phyloP scores from a whole-genome alignment of 805 yeast species.

The Barnettozyma californica region DNA sequence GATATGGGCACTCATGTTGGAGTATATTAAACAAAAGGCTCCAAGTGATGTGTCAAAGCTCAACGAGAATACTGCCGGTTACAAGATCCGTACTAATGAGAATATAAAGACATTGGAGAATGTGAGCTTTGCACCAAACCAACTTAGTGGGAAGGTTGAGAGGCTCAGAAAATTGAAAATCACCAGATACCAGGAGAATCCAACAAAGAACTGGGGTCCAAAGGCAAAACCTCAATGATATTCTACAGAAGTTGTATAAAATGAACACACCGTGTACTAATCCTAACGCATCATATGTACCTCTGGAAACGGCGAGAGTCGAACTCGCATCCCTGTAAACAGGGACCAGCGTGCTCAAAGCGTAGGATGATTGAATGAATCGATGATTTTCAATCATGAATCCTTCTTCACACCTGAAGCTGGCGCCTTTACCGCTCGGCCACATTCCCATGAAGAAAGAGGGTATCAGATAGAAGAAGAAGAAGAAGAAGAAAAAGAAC shows the following conservation, averaged over 20 bases:
- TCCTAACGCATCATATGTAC: neutral
- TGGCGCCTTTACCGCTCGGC: slow-evolving; percentile 26
- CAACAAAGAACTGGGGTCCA: slow-evolving; percentile 97
- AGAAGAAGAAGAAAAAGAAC: neutral
- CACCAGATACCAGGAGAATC: slow-evolving; percentile 87
- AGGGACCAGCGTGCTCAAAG: slow-evolving; percentile 19
- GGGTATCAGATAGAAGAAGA: neutral
- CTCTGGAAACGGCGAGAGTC: slow-evolving; percentile 24
- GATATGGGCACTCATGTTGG: slow-evolving; percentile 66
- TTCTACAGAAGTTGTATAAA: neutral
- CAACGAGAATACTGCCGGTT: slow-evolving; percentile 50
- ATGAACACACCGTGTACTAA: neutral
- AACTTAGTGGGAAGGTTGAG: slow-evolving; percentile 51
- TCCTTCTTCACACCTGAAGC: slow-evolving; percentile 15
- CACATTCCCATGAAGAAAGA: slow-evolving; percentile 16
- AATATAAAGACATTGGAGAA: slow-evolving; percentile 28
- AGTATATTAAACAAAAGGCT: slow-evolving; percentile 47
- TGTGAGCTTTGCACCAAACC: slow-evolving; percentile 58
- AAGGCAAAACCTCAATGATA: slow-evolving; percentile 60
- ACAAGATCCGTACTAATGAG: slow-evolving; percentile 45
- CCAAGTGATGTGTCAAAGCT: slow-evolving; percentile 30
- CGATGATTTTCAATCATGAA: neutral
- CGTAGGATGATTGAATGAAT: neutral
- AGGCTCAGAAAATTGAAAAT: slow-evolving; percentile 68
- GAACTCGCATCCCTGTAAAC: slow-evolving; percentile 23